Evolutionary conservation across 768 basidiomycete species (phyloP).

Genomic region (Suillus clintonianus): DNA sequence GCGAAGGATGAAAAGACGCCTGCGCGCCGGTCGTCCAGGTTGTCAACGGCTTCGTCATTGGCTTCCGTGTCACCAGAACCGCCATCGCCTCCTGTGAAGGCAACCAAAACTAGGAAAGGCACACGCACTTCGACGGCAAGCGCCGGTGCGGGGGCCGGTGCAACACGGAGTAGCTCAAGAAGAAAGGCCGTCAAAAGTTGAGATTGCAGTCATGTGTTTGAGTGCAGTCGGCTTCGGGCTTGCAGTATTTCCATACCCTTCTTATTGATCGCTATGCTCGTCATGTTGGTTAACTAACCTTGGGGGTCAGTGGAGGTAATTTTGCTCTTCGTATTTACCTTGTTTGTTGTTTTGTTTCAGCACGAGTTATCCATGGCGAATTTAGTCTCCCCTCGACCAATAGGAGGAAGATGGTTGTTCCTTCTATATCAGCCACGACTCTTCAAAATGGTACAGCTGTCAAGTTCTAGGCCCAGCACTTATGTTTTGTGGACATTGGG

Average conservation of each 20-base stretch:
- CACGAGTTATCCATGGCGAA: background rate
- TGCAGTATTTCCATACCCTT: background rate
- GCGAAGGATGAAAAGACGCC: conserved; percentile 25
- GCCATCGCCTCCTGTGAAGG: conserved; percentile 23
- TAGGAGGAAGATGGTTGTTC: too few relatives aligned
- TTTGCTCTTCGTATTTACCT: background rate
- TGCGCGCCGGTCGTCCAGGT: conserved; percentile 40
- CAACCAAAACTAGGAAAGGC: conserved; percentile 20
- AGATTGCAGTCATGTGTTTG: background rate
- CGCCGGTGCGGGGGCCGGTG: conserved; percentile 12
- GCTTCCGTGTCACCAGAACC: conserved; percentile 36
- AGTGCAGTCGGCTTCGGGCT: background rate
- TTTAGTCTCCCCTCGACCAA: background rate
- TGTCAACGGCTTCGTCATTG: conserved; percentile 33
- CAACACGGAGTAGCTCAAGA: conserved; percentile 32
- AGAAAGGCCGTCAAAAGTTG: conserved; percentile 20
- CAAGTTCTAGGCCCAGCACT: too few relatives aligned
- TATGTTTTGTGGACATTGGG: too few relatives aligned
- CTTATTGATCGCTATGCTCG: background rate
- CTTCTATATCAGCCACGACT: too few relatives aligned
- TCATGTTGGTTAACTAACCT: background rate
- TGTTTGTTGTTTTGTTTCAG: background rate
- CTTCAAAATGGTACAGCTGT: too few relatives aligned
- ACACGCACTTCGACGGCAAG: conserved; percentile 12
- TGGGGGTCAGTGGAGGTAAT: background rate